These are phyloP conservation scores for Leishmania arabica DNA, from an alignment of 208 protist genomes.

Conservation along the genomic window DNA sequence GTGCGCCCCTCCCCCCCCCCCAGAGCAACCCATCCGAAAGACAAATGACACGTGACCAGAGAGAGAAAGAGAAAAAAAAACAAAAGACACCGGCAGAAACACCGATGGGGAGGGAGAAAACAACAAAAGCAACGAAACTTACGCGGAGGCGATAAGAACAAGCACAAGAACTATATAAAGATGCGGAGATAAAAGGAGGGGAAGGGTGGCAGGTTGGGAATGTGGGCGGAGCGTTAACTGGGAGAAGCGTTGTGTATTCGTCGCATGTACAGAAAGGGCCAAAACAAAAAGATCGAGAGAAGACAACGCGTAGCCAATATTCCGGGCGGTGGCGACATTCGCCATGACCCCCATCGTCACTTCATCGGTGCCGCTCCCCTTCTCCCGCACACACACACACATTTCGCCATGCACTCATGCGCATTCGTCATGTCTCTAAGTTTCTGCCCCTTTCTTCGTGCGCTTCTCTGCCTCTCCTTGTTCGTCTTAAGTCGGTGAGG, in stretches of 20 bases:
- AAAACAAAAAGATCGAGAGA: not conserved
- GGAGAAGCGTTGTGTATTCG: not conserved
- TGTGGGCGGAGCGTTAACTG: not conserved
- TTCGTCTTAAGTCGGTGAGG: not conserved
- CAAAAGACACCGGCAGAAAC: not conserved
- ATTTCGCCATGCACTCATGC: not conserved
- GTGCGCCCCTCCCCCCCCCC: too few species aligned
- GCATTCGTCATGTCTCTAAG: not conserved
- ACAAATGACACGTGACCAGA: not conserved
- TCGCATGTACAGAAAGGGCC: not conserved
- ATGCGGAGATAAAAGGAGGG: not conserved
- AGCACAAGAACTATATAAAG: not conserved
- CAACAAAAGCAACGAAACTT: not conserved
- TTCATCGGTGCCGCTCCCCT: not conserved
- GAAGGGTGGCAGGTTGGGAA: not conserved
- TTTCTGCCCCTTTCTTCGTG: not conserved
- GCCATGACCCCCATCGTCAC: not conserved
- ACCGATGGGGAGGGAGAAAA: not conserved
- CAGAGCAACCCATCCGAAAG: not conserved
- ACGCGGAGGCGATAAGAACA: not conserved
- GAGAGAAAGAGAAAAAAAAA: too few species aligned
- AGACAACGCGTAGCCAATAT: conserved; percentile 2
- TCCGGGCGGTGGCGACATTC: not conserved
- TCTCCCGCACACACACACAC: not conserved
- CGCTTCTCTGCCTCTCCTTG: not conserved